phyloP scores from a whole-genome alignment of 176 grass and related monocot species.

The Cenchrus fungigraminus region DNA sequence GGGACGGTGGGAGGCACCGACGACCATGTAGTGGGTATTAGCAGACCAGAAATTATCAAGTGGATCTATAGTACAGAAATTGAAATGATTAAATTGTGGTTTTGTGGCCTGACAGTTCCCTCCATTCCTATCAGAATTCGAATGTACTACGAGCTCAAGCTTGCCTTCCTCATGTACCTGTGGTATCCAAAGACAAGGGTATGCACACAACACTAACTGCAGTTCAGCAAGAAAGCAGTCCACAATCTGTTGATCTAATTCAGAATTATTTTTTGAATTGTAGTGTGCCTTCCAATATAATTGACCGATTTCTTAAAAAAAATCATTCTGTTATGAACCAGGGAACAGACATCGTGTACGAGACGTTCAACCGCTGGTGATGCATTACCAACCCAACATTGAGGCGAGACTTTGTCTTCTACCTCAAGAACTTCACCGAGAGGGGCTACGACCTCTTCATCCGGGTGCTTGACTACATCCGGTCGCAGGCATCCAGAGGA shows the following conservation, averaged over 20 bases:
- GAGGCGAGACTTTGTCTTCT: slow-evolving; percentile 93
- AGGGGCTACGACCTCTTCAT: slow-evolving; percentile 79
- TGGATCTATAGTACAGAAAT: slow-evolving; percentile 25
- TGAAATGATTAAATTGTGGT: neutral
- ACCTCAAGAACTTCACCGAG: slow-evolving; percentile 96
- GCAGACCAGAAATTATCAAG: neutral
- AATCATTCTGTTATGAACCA: slow-evolving; percentile 2
- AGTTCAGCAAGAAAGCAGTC: neutral
- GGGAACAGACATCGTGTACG: slow-evolving; percentile 87
- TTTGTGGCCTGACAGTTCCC: slow-evolving; percentile 2
- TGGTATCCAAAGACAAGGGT: slow-evolving; percentile 98
- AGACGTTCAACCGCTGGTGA: slow-evolving; percentile 79
- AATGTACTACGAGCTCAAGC: slow-evolving; percentile 78
- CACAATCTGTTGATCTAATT: neutral
- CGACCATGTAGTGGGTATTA: slow-evolving; percentile 41
- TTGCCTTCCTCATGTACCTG: slow-evolving; percentile 89
- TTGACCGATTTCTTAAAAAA: neutral
- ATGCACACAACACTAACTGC: slow-evolving; percentile 1
- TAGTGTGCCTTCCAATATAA: too few relatives aligned
- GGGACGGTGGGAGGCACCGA: neutral
- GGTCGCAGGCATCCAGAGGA: slow-evolving; percentile 49
- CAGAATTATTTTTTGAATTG: too few relatives aligned
- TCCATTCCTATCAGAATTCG: slow-evolving; percentile 61
- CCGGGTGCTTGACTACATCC: slow-evolving; percentile 63
- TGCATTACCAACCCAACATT: slow-evolving; percentile 94